Conservation (phyloP, 441 rosid species). For the Lepidium campestre region DNA sequence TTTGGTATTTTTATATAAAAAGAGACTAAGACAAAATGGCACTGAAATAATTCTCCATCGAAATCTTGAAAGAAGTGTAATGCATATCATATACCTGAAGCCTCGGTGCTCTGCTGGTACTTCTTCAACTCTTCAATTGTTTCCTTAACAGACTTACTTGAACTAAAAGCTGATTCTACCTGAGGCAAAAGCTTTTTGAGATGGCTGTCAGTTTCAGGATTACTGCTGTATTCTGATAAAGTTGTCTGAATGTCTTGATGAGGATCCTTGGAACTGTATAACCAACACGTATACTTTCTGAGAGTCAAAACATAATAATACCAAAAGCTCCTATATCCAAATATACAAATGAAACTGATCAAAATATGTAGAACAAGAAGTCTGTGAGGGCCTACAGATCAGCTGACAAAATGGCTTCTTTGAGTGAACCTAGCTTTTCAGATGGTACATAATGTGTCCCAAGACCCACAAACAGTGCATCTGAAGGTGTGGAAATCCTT, state of each 20-base stretch:
- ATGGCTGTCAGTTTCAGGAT: constrained; percentile 65
- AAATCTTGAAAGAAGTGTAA: not conserved
- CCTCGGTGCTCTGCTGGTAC: constrained; percentile 55
- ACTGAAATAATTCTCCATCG: not conserved
- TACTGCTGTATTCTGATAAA: constrained; percentile 51
- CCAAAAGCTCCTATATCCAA: not conserved
- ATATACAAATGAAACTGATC: not conserved
- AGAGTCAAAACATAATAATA: constrained; percentile 4
- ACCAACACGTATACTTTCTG: not conserved
- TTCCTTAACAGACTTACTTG: constrained; percentile 60
- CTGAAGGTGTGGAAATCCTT: constrained; percentile 81
- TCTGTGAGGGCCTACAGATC: constrained; percentile 42
- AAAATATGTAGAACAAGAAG: not conserved
- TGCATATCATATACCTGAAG: constrained; percentile 50
- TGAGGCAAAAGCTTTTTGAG: constrained; percentile 69
- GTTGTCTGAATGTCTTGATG: constrained; percentile 49
- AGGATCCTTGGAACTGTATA: constrained; percentile 65
- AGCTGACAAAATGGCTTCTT: constrained; percentile 59
- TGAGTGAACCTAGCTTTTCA: constrained; percentile 53
- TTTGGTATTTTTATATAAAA: not conserved
- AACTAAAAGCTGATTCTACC: constrained; percentile 56
- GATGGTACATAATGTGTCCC: constrained; percentile 90
- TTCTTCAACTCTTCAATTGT: constrained; percentile 63
- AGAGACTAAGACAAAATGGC: not conserved
- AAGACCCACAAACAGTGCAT: constrained; percentile 75